Conservation (phyloP, 352 stramenopile species). For the Phytophthora ohioensis region DNA sequence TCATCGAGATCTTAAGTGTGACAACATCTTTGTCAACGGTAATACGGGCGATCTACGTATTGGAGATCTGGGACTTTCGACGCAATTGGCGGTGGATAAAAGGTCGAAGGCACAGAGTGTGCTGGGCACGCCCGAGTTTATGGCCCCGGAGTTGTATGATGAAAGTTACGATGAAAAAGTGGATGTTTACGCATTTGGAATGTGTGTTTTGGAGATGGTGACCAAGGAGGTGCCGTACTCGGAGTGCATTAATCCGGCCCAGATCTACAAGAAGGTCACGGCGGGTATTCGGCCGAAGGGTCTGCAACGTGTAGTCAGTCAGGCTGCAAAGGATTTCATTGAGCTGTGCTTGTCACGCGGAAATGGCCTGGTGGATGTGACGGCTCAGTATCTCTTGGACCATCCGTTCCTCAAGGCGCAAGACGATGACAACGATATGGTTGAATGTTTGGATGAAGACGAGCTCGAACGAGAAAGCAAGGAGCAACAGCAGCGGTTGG, state of each 20-base stretch:
- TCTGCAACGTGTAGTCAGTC: conserved; percentile 76
- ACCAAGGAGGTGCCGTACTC: conserved; percentile 99
- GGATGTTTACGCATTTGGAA: conserved; percentile 99
- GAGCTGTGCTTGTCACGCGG: conserved; percentile 84
- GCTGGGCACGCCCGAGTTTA: conserved; percentile 99
- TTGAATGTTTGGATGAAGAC: conserved; percentile 76
- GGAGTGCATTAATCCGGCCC: conserved; percentile 93
- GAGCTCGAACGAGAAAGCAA: conserved; percentile 66
- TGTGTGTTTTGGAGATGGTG: conserved; percentile 99
- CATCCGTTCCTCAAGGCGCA: conserved; percentile 83
- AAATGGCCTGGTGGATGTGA: conserved; percentile 84
- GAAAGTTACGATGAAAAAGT: conserved; percentile 98
- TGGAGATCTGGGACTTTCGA: conserved; percentile 96
- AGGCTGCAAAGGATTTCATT: conserved; percentile 83
- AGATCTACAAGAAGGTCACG: conserved; percentile 94
- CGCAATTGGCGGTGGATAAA: conserved; percentile 83
- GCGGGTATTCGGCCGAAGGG: conserved; percentile 81
- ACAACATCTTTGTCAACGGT: conserved; percentile 99
- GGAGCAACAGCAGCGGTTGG: conserved; percentile 54
- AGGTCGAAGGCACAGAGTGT: conserved; percentile 91
- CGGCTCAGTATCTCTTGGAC: conserved; percentile 78
- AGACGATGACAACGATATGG: conserved; percentile 84
- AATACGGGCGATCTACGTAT: conserved; percentile 98
- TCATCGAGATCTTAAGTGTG: conserved; percentile 94
- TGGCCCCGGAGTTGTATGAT: conserved; percentile 99